These are phyloP conservation scores for Trypanosoma avium DNA, from an alignment of 208 protist species.

Conservation along the genomic window DNA sequence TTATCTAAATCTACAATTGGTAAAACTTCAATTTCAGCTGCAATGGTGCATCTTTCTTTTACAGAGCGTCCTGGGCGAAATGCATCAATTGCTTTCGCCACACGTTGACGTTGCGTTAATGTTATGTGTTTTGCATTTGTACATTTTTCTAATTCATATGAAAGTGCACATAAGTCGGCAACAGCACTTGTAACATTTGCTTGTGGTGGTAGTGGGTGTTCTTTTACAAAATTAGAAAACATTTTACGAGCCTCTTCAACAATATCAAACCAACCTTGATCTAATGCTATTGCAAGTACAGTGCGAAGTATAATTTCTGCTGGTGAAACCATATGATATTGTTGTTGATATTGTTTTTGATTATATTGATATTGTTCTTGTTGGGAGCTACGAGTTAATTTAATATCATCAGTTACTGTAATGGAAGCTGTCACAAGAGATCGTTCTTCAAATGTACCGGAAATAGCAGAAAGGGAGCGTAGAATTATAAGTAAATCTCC, in stretches of 20 bases:
- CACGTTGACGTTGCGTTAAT: slow-evolving; percentile 47
- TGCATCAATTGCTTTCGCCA: slow-evolving; percentile 56
- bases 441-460: slow-evolving; percentile 49
- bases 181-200: slow-evolving; percentile 47
- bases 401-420: too few species aligned
- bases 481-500: slow-evolving; percentile 40
- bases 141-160: slow-evolving; percentile 49
- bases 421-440: slow-evolving; percentile 33
- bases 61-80: slow-evolving; percentile 60
- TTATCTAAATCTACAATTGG: slow-evolving; percentile 51
- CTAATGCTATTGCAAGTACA: slow-evolving; percentile 47
- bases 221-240: slow-evolving; percentile 47
- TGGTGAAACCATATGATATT: slow-evolving; percentile 29
- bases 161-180: slow-evolving; percentile 51
- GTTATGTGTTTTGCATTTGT: slow-evolving; percentile 34
- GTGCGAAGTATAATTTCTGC: slow-evolving; percentile 55
- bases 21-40: slow-evolving; percentile 52
- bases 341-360: too few species aligned
- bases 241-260: slow-evolving; percentile 43
- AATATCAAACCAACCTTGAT: slow-evolving; percentile 62
- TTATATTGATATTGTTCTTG: too few species aligned
- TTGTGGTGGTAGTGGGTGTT: slow-evolving; percentile 42
- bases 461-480: slow-evolving; percentile 40
- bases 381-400: too few species aligned
- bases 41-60: slow-evolving; percentile 59